Evolutionary conservation across 805 yeast species (phyloP).

Genomic region (Middelhovenomyces tepae): DNA sequence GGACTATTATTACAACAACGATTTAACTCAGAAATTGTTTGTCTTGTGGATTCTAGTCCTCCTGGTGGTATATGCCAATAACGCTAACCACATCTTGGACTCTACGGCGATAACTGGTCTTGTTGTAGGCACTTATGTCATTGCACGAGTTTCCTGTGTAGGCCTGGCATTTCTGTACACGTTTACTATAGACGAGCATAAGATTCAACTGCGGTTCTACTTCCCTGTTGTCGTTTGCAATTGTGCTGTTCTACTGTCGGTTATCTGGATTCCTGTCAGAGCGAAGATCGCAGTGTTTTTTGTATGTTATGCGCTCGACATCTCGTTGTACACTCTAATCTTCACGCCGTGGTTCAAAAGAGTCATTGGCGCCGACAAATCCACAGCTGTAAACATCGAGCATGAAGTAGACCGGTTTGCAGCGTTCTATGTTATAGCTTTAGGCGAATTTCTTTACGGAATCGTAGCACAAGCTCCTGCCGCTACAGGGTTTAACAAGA

Average conservation of each 20-base stretch:
- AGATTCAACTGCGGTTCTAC: conserved; percentile 41
- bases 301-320: conserved; percentile 36
- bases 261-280: conserved; percentile 39
- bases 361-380: conserved; percentile 34
- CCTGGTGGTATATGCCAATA: conserved; percentile 44
- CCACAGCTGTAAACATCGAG: conserved; percentile 57
- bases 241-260: conserved; percentile 41
- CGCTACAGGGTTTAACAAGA: conserved; percentile 36
- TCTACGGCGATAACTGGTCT: conserved; percentile 32
- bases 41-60: conserved; percentile 45
- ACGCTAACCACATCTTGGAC: conserved; percentile 33
- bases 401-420: conserved; percentile 56
- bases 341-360: conserved; percentile 43
- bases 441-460: conserved; percentile 53
- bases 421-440: conserved; percentile 53
- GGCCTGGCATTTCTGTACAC: conserved; percentile 32
- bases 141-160: conserved; percentile 37
- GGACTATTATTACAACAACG: conserved; percentile 56
- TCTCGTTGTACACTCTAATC: conserved; percentile 27
- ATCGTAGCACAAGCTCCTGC: conserved; percentile 43
- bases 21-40: conserved; percentile 43
- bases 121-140: conserved; percentile 40
- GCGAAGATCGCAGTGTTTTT: conserved; percentile 40
- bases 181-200: conserved; percentile 35
- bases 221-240: conserved; percentile 28